Base-by-base conservation (phyloP, 306 rosid species). In the Alnus glutinosa region DNA sequence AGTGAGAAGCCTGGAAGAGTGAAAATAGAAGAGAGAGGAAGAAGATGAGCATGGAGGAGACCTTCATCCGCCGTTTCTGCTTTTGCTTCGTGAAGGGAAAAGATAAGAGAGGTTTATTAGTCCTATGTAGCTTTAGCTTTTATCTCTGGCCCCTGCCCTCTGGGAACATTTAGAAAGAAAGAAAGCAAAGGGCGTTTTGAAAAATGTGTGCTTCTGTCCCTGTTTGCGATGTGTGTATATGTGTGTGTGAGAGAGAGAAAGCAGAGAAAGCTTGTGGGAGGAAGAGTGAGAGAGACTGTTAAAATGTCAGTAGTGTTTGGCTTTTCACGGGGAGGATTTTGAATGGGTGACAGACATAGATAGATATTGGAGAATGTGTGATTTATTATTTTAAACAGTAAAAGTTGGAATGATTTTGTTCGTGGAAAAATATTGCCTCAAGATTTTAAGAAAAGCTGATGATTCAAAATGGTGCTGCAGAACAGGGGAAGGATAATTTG, bases 331-430 rank as follows among this genome's bases (percentile, higher is more conserved):
- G 76, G 58, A 80, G 79, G 88, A 80, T 89, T 80, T 87, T 89
- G 88, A 89, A 86, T 85, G 92, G 94, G 78, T 79, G 92, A 84
- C 94, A 90, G 94, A 80, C 46, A 42, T 42, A 5, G 79, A 81
- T 63, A 73, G 79, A 61, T 80, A 68, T 89, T 63, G 92, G 89
- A 81, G 80, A 68, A 62, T 76, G 90, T 80, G 89, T 69, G 62
- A 37, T 68, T 62, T 85, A 84, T 79, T 83, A 84, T 79, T 82
- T 82, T 75, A 79, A 64, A 84, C 75, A 85, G 78, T 75, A 79
- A 92, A 93, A 89, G 89, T 82, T 67, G 0, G 81, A 82, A 87
- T 86, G 87, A 89, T 89, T 89, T 91, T 78, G 84, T 83, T 87
- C 64, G 76, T 76, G 44, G 79, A 83, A 80, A 82, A 82, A 68